phyloP scores from a whole-genome alignment of 768 basidiomycete species.

The Tulasnella calospora region DNA sequence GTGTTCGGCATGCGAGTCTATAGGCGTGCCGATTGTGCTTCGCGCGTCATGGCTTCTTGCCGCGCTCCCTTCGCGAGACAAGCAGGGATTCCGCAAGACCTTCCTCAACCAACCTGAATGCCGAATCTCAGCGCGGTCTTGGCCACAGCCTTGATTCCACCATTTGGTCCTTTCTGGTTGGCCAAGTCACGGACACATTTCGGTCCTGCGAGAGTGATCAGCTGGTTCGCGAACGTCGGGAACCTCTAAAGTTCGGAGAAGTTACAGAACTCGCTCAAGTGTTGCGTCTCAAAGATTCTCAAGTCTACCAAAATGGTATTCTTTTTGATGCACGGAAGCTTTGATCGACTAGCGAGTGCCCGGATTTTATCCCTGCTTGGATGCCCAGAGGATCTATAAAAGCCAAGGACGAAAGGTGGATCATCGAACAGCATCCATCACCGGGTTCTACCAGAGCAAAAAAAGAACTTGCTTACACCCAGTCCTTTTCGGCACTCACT shows the following conservation, averaged over 20 bases:
- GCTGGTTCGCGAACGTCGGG: not conserved
- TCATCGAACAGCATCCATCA: not conserved
- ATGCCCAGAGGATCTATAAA: not conserved
- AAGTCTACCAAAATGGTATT: not conserved
- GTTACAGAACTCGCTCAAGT: not conserved
- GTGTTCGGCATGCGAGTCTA: not conserved
- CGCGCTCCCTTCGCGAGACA: not conserved
- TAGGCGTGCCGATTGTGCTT: not conserved
- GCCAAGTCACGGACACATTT: not conserved
- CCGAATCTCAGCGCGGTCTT: not conserved
- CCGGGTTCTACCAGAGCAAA: not conserved
- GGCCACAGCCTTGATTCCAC: not conserved
- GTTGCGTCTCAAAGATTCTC: not conserved
- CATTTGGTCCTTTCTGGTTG: not conserved
- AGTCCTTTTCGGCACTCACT: constrained; percentile 6
- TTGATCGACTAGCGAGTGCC: not conserved
- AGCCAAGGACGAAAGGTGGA: not conserved
- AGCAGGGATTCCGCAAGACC: not conserved
- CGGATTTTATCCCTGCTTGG: not conserved
- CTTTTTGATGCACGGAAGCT: not conserved
- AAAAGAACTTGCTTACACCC: not conserved
- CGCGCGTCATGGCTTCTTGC: not conserved
- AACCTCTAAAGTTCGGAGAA: not conserved
- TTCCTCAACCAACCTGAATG: not conserved
- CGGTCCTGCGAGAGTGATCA: not conserved